Evolutionary conservation across 2,329 filamentous ascomycete genomes (phyloP).

Genomic region (Chrysoporthe cubensis): DNA sequence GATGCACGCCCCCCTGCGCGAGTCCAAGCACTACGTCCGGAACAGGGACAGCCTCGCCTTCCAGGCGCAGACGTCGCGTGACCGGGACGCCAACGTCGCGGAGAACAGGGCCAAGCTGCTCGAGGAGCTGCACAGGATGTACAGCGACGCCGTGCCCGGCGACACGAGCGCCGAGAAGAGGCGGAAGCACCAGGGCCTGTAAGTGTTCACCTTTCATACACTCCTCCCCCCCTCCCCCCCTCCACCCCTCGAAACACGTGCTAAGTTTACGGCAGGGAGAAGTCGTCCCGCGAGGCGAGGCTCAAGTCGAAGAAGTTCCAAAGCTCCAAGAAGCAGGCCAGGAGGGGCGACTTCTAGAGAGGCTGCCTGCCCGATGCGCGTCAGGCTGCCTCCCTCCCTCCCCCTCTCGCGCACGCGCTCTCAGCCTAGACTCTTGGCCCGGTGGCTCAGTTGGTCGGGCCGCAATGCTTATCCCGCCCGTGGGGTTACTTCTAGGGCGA

Average conservation of each 20-base stretch:
- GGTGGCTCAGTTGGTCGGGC: not conserved
- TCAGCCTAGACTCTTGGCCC: not conserved
- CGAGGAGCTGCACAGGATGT: constrained; percentile 54
- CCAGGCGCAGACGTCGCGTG: constrained; percentile 59
- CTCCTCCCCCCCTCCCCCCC: too few relatives aligned
- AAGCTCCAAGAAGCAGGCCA: constrained; percentile 50
- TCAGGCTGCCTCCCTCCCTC: not conserved
- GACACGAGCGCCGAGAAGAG: constrained; percentile 51
- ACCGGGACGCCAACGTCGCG: constrained; percentile 54
- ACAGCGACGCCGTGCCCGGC: constrained; percentile 50
- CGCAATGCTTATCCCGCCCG: not conserved
- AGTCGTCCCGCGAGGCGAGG: constrained; percentile 49
- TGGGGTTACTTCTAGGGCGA: not conserved
- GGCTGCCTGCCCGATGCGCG: not conserved
- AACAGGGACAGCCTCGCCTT: constrained; percentile 57
- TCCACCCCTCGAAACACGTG: not conserved
- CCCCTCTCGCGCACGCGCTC: not conserved
- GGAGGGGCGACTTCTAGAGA: constrained; percentile 18
- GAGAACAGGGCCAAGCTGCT: constrained; percentile 55
- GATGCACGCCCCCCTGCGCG: constrained; percentile 50
- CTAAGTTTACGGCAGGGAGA: constrained; percentile 45
- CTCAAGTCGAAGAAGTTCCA: constrained; percentile 53
- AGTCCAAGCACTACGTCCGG: constrained; percentile 58
- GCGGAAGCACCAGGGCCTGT: constrained; percentile 55
- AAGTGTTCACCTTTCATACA: constrained; percentile 31